phyloP scores from a whole-genome alignment of 106 monocot genomes.

The Dendrobium chrysotoxum region DNA sequence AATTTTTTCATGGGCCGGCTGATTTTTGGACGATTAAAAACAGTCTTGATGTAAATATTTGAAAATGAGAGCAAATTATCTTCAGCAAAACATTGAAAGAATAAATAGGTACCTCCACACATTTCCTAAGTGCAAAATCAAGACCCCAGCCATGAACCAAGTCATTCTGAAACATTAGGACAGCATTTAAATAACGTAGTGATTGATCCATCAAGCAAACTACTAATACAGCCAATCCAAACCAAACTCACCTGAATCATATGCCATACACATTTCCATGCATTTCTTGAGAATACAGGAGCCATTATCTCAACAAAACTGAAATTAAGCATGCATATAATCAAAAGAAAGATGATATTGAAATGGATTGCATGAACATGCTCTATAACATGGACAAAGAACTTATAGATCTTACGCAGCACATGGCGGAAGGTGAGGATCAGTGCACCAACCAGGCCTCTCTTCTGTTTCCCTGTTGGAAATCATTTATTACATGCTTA shows the following conservation, averaged over 20 bases:
- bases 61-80: neutral
- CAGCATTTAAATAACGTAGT: neutral
- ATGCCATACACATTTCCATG: constrained; percentile 90
- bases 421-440: constrained; percentile 53
- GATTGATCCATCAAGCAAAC: neutral
- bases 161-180: constrained; percentile 16
- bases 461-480: constrained; percentile 34
- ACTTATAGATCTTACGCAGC: constrained; percentile 30
- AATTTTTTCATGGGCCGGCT: constrained; percentile 37
- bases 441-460: constrained; percentile 32
- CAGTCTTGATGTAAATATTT: neutral
- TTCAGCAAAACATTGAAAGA: neutral
- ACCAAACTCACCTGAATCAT: constrained; percentile 54
- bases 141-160: constrained; percentile 37
- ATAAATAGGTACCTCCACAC: constrained; percentile 17
- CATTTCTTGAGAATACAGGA: constrained; percentile 57
- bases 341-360: neutral
- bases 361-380: neutral
- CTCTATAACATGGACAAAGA: neutral
- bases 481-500: neutral
- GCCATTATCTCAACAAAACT: constrained; percentile 86
- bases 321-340: neutral
- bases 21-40: neutral
- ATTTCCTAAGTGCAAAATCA: constrained; percentile 34
- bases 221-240: neutral